A percentile compares a stretch with the other conserved stretches of the same genome.
Conservation (phyloP, 1,284 basidiomycete genomes). For the Moesziomyces antarcticus region DNA sequence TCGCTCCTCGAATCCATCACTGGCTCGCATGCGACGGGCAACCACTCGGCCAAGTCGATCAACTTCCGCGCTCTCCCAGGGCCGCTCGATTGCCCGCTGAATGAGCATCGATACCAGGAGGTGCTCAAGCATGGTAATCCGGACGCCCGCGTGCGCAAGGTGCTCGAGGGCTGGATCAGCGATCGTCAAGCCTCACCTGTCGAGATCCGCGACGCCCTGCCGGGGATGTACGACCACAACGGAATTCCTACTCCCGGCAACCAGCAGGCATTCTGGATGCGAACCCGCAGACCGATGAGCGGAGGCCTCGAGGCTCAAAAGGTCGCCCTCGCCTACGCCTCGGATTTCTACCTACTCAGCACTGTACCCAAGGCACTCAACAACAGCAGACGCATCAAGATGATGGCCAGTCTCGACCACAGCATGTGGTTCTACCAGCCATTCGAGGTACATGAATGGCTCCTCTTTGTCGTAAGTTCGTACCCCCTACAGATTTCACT, state of each 20-base stretch:
- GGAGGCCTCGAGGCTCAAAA: constrained; percentile 59
- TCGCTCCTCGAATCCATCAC: constrained; percentile 33
- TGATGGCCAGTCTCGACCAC: constrained; percentile 67
- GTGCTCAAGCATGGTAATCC: constrained; percentile 34
- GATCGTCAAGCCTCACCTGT: constrained; percentile 57
- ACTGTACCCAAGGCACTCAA: constrained; percentile 59
- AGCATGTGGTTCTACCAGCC: constrained; percentile 65
- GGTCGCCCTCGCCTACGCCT: constrained; percentile 59
- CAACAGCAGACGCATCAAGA: constrained; percentile 48
- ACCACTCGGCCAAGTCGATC: constrained; percentile 31
- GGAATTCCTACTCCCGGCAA: constrained; percentile 58
- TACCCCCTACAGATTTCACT: neutral
- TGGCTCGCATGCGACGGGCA: constrained; percentile 38
- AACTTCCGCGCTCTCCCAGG: constrained; percentile 37
- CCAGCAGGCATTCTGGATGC: constrained; percentile 65
- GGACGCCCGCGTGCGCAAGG: constrained; percentile 27
- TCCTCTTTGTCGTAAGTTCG: constrained; percentile 60
- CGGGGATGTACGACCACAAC: constrained; percentile 59
- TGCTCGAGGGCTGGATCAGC: constrained; percentile 48
- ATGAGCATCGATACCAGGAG: constrained; percentile 51
- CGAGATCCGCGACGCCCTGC: constrained; percentile 62
- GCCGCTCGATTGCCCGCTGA: constrained; percentile 48
- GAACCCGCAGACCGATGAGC: constrained; percentile 43
- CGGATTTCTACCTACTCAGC: constrained; percentile 61
- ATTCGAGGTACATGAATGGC: constrained; percentile 62